Evolutionary conservation across 2,329 filamentous ascomycete genomes (phyloP), one percentile per base, ranked within the genome.

Genomic region (Trichoderma atrobrunneum): DNA sequence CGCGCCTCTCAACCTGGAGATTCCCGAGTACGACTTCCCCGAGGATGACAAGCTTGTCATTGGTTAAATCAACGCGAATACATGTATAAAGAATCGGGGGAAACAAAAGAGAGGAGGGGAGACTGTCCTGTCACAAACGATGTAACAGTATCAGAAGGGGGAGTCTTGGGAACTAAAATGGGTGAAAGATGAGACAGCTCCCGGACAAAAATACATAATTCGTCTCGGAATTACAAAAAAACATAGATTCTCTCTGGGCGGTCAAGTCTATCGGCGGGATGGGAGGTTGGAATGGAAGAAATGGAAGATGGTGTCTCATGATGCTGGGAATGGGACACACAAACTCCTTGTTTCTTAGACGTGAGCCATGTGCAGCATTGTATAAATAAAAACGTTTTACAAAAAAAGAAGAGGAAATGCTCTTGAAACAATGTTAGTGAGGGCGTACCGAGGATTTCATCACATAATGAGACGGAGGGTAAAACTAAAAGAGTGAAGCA

Each of bases 1-100:
- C 75, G 96, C 96, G 74, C 96, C 96, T 77, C 90, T 99, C 81
- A 99, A 99, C 89, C 91, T 99, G 82, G 96, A 98, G 87, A 91
- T 98, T 77, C 96, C 95, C 77, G 83, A 85, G 80, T 97, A 98
- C 88, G 93, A 93, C 80, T 98, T 99, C 90, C 91, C 93, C 75
- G 92, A 95, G 82, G 96, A 98, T 14, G 91, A 89, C 81, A 91
- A 91, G 85, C 87, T 99, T 78, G 85, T 98, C 78, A 97, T 99
- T 85, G 96, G 96, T 92, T 99, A 95, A 74, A 61, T n/a, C n/a
- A 74, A 60, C 18, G 24, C 18, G 34, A 32, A 39, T 51, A n/a
- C 16, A 26, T 65, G 64, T 64, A 32, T 34, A 70, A 75, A 62
- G 65, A 73, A 56, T n/a, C 8, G 10, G 12, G 62, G 62, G 34